Evolutionary conservation across 2,329 filamentous ascomycete genomes (phyloP).

Genomic region (Pseudogymnoascus verrucosus): DNA sequence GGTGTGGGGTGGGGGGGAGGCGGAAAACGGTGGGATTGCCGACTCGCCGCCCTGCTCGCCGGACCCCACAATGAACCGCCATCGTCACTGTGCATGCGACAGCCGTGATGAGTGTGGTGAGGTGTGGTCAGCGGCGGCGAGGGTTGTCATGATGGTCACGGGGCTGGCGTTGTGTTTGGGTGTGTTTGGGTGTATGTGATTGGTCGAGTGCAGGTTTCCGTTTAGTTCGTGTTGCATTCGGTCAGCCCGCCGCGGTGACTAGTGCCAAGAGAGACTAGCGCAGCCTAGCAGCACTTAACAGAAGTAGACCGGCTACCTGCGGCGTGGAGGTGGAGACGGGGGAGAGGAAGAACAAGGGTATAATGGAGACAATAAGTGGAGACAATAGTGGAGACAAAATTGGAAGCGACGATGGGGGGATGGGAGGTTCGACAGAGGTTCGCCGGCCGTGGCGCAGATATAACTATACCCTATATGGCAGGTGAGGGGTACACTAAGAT

Average conservation of each 20-base stretch:
- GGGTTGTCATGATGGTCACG: not conserved
- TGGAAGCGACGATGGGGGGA: not conserved
- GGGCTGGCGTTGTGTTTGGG: not conserved
- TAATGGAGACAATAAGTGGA: not conserved
- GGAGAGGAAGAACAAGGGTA: not conserved
- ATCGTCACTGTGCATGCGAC: slow-evolving; percentile 1
- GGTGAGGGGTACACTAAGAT: slow-evolving; percentile 1
- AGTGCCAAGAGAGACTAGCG: not conserved
- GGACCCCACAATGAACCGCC: slow-evolving; percentile 3
- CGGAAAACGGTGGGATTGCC: not conserved
- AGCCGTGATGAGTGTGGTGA: not conserved
- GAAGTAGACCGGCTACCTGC: not conserved
- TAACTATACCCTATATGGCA: not conserved
- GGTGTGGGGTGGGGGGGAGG: not conserved
- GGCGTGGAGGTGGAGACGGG: not conserved
- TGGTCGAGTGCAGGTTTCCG: no score
- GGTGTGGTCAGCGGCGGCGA: not conserved
- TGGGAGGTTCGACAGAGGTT: no score
- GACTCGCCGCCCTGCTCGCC: slow-evolving; percentile 1
- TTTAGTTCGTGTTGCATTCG: not conserved
- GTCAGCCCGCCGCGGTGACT: not conserved
- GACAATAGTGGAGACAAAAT: not conserved
- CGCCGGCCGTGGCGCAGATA: not conserved
- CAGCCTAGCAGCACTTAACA: not conserved
- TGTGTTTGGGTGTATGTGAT: no score